Percentiles rank a stretch among this genome's conserved stretches.
Evolutionary conservation across 1,284 basidiomycete species (phyloP).

Genomic region (Ganoderma boninense): DNA sequence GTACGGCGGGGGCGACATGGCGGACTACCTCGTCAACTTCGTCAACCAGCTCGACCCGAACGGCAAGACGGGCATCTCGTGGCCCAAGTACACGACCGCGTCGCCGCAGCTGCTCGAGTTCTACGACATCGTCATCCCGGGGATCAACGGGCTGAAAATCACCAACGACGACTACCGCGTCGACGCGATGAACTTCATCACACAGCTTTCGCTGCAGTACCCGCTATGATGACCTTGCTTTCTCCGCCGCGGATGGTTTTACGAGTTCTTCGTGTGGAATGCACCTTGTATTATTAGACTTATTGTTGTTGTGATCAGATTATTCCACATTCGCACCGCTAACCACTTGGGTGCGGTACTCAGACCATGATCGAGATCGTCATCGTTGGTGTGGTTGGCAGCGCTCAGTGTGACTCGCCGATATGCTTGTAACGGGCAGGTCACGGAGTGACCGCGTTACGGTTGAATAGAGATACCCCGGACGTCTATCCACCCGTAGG

Average conservation of each 20-base stretch:
- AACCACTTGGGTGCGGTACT: too few relatives aligned
- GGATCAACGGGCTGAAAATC: constrained; percentile 34
- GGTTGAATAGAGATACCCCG: too few relatives aligned
- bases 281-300: background rate
- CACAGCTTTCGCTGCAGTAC: constrained; percentile 34
- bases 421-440: too few relatives aligned
- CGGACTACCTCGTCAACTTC: constrained; percentile 37
- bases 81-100: constrained; percentile 29
- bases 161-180: constrained; percentile 41
- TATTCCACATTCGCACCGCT: too few relatives aligned
- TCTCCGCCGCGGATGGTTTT: background rate
- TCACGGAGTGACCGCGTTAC: too few relatives aligned
- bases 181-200: constrained; percentile 49
- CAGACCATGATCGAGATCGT: too few relatives aligned
- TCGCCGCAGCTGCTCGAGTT: constrained; percentile 33
- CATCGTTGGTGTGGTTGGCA: too few relatives aligned
- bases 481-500: too few relatives aligned
- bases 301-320: background rate
- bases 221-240: constrained; percentile 7
- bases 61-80: constrained; percentile 22
- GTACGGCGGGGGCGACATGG: constrained; percentile 30
- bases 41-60: constrained; percentile 39
- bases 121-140: constrained; percentile 23
- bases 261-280: background rate
- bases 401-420: too few relatives aligned